Conservation (phyloP, 164 flowering plant species). For the Dillenia turbinata region DNA sequence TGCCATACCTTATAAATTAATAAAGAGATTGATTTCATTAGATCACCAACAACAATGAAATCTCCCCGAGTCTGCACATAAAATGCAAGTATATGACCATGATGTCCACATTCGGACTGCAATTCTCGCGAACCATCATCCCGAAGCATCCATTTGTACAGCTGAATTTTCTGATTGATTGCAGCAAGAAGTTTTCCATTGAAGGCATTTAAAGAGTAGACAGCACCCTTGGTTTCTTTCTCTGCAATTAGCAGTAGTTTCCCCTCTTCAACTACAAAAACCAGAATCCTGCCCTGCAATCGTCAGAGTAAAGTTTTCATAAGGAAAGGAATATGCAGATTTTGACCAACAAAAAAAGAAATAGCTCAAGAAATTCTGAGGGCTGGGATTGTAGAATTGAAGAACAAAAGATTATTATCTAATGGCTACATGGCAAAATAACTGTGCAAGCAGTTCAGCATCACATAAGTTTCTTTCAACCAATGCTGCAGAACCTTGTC, state of each 20-base stretch:
- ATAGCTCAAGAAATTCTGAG: not conserved
- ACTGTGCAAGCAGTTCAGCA: too few species aligned
- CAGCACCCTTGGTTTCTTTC: constrained; percentile 97
- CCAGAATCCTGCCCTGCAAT: constrained; percentile 80
- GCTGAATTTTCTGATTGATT: constrained; percentile 92
- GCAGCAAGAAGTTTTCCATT: constrained; percentile 96
- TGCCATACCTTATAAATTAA: constrained; percentile 78
- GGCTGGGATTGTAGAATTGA: too few species aligned
- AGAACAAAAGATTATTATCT: too few species aligned
- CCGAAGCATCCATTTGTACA: constrained; percentile 94
- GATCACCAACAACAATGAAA: constrained; percentile 95
- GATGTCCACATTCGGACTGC: constrained; percentile 96
- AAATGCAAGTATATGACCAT: constrained; percentile 94
- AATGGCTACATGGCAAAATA: too few species aligned
- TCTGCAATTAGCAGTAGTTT: constrained; percentile 83
- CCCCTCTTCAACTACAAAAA: constrained; percentile 90
- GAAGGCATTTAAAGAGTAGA: constrained; percentile 85
- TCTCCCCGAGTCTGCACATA: constrained; percentile 97
- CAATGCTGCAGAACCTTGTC: too few species aligned
- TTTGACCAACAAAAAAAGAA: not conserved
- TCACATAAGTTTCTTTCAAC: too few species aligned
- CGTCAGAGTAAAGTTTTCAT: not conserved
- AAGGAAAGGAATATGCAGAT: not conserved
- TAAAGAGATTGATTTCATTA: constrained; percentile 93
- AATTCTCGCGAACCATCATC: constrained; percentile 92